Percentiles rank a stretch among this genome's conserved stretches.
phyloP scores from a whole-genome alignment of 352 stramenopile species.

The Phytophthora europaea region DNA sequence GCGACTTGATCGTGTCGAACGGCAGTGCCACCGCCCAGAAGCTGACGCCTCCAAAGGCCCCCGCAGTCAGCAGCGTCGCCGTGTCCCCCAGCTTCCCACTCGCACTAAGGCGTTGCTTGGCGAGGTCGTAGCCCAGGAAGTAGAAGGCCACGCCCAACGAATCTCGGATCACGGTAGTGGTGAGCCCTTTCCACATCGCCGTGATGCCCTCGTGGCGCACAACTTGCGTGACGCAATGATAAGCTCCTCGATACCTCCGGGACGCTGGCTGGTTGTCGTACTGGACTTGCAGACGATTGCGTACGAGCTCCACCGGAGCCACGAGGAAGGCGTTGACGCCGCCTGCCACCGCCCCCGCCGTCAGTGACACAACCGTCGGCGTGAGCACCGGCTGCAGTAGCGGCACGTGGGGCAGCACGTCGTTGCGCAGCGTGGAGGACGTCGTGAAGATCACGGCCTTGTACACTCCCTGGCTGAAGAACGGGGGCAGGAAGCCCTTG shows the following conservation, averaged over 20 bases:
- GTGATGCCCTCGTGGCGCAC: constrained; percentile 63
- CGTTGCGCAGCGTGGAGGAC: constrained; percentile 63
- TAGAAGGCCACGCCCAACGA: constrained; percentile 88
- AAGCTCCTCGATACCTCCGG: constrained; percentile 59
- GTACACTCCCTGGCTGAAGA: constrained; percentile 90
- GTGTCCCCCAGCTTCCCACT: constrained; percentile 53
- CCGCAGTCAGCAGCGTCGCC: constrained; percentile 64
- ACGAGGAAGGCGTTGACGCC: constrained; percentile 82
- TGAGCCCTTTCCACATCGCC: constrained; percentile 82
- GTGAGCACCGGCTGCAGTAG: constrained; percentile 53
- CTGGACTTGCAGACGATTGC: constrained; percentile 85
- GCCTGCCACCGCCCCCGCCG: constrained; percentile 61
- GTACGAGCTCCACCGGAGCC: constrained; percentile 81
- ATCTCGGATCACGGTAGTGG: constrained; percentile 84
- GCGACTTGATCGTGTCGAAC: constrained; percentile 89
- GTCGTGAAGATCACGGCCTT: constrained; percentile 92
- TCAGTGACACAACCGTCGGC: constrained; percentile 53
- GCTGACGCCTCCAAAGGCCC: constrained; percentile 81
- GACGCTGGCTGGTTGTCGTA: constrained; percentile 64
- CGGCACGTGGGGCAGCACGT: constrained; percentile 52
- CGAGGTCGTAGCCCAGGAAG: constrained; percentile 88
- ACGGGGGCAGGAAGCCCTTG: constrained; percentile 88
- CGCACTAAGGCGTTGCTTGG: constrained; percentile 48
- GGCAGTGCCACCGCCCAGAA: constrained; percentile 88
- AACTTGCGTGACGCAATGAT: constrained; percentile 70